A percentile compares a stretch with the other conserved stretches of the same genome.
Conservation (phyloP, 2,329 filamentous ascomycete genomes). For the Sclerotinia borealis region DNA sequence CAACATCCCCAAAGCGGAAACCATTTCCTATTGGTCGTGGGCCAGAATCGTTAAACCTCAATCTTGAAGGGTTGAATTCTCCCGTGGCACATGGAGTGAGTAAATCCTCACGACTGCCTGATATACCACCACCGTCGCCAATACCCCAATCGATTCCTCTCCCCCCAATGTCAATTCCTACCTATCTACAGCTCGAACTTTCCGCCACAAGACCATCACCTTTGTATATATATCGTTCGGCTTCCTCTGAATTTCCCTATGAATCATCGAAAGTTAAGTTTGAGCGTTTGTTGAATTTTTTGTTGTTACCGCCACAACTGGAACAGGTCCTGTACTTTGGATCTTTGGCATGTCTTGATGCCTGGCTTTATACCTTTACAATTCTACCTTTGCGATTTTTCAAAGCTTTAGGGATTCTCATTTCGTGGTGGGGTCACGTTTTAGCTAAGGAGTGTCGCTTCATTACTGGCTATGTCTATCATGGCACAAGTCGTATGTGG, state of each 20-base stretch:
- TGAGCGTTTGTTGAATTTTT: constrained; percentile 82
- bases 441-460: constrained; percentile 65
- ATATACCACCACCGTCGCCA: constrained; percentile 24
- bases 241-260: constrained; percentile 61
- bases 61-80: constrained; percentile 9
- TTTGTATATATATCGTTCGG: constrained; percentile 58
- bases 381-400: constrained; percentile 86
- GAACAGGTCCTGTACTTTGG: constrained; percentile 86
- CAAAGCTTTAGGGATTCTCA: constrained; percentile 70
- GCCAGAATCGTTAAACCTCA: constrained; percentile 28
- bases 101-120: constrained; percentile 15
- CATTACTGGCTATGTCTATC: constrained; percentile 70
- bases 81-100: background rate
- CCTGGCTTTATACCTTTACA: constrained; percentile 95
- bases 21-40: constrained; percentile 18
- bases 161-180: constrained; percentile 61
- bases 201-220: constrained; percentile 57
- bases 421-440: constrained; percentile 71
- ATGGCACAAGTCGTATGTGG: constrained; percentile 76
- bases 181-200: constrained; percentile 58
- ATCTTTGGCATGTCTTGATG: constrained; percentile 83
- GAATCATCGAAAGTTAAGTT: constrained; percentile 91
- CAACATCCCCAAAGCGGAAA: constrained; percentile 28
- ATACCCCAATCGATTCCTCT: constrained; percentile 52
- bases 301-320: constrained; percentile 73